A percentile compares a stretch with the other conserved stretches of the same genome.
Conservation (phyloP, 306 rosid species). For the Albizia julibrissin region DNA sequence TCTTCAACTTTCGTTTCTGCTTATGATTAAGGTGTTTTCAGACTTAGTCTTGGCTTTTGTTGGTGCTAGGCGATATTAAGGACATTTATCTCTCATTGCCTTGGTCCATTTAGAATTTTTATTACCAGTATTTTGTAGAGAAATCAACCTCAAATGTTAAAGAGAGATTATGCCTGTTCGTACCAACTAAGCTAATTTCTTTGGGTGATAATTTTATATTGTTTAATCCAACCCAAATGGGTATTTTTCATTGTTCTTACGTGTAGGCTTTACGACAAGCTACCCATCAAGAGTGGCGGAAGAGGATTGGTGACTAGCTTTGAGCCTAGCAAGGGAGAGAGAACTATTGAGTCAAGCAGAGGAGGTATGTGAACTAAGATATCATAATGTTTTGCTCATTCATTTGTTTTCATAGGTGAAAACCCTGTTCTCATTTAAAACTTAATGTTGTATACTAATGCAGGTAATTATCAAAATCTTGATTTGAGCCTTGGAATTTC, state of each 20-base stretch:
- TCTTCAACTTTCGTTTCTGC: neutral
- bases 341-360: conserved; percentile 39
- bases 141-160: neutral
- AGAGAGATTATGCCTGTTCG: neutral
- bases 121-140: neutral
- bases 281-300: conserved; percentile 58
- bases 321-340: conserved; percentile 46
- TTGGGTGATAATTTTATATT: neutral
- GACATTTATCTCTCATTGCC: neutral
- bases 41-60: neutral
- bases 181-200: neutral
- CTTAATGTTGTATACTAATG: conserved; percentile 1
- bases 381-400: neutral
- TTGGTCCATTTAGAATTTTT: neutral
- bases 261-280: conserved; percentile 64
- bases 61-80: neutral
- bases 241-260: conserved; percentile 17
- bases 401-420: neutral
- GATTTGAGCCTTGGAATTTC: conserved; percentile 75
- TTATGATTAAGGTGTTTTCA: neutral
- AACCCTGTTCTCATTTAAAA: neutral
- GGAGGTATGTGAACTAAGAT: conserved; percentile 47
- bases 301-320: conserved; percentile 52
- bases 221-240: conserved; percentile 2
- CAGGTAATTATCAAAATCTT: conserved; percentile 57